Evolutionary conservation across 371 early-diverging fungal genomes (phyloP).

Genomic region (Mucor lusitanicus): DNA sequence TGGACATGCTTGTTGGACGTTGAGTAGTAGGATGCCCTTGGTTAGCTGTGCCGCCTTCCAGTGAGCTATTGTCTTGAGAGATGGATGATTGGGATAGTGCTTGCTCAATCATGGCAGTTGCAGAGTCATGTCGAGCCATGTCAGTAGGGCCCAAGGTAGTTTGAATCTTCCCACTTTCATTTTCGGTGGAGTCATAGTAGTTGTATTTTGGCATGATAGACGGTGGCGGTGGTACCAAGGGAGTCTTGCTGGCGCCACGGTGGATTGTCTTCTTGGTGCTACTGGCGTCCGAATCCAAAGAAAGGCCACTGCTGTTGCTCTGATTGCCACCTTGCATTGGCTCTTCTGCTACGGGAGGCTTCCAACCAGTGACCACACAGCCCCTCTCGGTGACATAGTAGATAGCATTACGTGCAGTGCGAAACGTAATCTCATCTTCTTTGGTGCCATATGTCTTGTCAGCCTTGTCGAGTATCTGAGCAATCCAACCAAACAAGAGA

Average conservation of each 20-base stretch:
- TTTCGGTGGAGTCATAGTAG: background rate
- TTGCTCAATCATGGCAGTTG: background rate
- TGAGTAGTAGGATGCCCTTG: background rate
- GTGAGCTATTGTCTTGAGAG: too few relatives aligned
- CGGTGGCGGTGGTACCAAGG: background rate
- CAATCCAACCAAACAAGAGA: constrained; percentile 61
- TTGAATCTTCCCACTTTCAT: background rate
- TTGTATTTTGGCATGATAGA: background rate
- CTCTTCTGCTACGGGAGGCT: background rate
- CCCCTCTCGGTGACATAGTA: constrained; percentile 66
- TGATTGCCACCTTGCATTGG: background rate
- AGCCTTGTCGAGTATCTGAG: constrained; percentile 49
- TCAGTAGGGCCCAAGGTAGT: too few relatives aligned
- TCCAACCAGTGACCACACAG: constrained; percentile 57
- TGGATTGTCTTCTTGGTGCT: background rate
- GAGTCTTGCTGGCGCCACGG: background rate
- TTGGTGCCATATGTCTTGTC: constrained; percentile 21
- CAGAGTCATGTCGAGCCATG: constrained; percentile 15
- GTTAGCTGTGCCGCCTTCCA: background rate
- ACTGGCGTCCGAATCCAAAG: constrained; percentile 6
- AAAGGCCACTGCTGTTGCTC: constrained; percentile 8
- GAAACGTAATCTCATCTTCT: constrained; percentile 38
- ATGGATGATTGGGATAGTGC: background rate
- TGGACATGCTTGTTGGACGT: constrained; percentile 20
- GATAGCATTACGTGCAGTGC: constrained; percentile 44